Percentiles rank a stretch among this genome's conserved stretches.
Evolutionary conservation across 2,329 filamentous ascomycete species (phyloP).

Genomic region (Helminthosporium solani): DNA sequence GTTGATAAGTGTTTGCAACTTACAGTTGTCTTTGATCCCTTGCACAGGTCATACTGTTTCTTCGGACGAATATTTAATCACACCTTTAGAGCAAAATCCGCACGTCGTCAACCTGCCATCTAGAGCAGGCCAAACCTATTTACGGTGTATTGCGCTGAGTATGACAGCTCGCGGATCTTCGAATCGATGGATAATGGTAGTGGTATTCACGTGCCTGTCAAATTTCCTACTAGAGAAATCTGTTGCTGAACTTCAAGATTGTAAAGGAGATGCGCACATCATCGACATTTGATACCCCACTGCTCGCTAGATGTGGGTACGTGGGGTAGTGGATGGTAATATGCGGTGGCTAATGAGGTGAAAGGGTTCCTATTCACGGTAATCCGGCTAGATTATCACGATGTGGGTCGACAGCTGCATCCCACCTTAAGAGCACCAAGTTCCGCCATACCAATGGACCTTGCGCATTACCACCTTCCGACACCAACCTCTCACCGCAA

Average conservation of each 20-base stretch:
- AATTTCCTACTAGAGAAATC: too few species aligned
- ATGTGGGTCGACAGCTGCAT: not conserved
- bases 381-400: conserved; percentile 10
- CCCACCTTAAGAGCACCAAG: conserved; percentile 1
- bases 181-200: too few species aligned
- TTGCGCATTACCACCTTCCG: not conserved
- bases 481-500: not conserved
- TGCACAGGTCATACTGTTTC: too few species aligned
- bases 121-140: too few species aligned
- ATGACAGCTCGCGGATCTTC: too few species aligned
- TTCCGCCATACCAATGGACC: not conserved
- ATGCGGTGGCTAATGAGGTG: conserved; percentile 12
- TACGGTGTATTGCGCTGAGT: too few species aligned
- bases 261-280: not conserved
- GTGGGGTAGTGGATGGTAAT: conserved; percentile 1
- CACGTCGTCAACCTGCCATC: too few species aligned
- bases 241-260: not conserved
- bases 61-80: too few species aligned
- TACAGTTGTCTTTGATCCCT: conserved; percentile 33
- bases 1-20: conserved; percentile 49
- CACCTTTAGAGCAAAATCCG: too few species aligned
- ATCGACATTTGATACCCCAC: not conserved
- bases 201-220: too few species aligned
- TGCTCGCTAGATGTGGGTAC: not conserved
- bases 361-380: not conserved